Base-by-base conservation (phyloP, 1,139 yeast genomes). In the Wickerhamomyces sp. region DNA sequence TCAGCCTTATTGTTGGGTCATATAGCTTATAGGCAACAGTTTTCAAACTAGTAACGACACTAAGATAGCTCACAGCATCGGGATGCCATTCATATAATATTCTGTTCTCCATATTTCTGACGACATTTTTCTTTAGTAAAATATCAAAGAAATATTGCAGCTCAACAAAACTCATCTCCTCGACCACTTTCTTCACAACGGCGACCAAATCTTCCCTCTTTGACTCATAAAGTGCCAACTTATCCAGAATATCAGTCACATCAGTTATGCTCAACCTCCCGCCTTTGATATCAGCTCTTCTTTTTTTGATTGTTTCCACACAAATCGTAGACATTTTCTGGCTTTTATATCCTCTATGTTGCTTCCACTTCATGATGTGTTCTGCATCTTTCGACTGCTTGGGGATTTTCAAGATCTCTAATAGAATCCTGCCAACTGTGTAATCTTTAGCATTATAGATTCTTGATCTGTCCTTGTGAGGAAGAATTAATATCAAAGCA, bases 41-140 rank as follows among this genome's bases (percentile, higher is more conserved):
- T 47, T 78, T 71, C 42, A 91, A 64, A 54, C 80, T 79, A 46
- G 81, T 79, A n/a, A 91, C 85, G 9, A 85, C 79, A 47, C 80
- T 79, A 52, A 74, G 79, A 29, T 87, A 73, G 1, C 74, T 73
- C 13, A 73, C 69, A 0, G 95, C 94, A 61, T 88, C 91, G 0
- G 91, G 91, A 59, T 90, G 95, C 90, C 94, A 89, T 33, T 68
- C 59, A n/a, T 65, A 59, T 39, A 89, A 67, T 48, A 89, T 71
- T n/a, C 72, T 67, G 43, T 75, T 71, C 55, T 87, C 95, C 46
- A 82, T 74, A 13, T 79, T 74, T 31, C 48, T 42, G 30, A 86
- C 64, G 14, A 80, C 68, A 45, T 79, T 72, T 46, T 72, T 72
- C 54, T 84, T 81, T 37, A 91, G 63, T 7, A 90, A 64, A 11